These are phyloP conservation scores for Balansia obtecta DNA, from an alignment of 2,329 filamentous ascomycete species.

Conservation along the genomic window DNA sequence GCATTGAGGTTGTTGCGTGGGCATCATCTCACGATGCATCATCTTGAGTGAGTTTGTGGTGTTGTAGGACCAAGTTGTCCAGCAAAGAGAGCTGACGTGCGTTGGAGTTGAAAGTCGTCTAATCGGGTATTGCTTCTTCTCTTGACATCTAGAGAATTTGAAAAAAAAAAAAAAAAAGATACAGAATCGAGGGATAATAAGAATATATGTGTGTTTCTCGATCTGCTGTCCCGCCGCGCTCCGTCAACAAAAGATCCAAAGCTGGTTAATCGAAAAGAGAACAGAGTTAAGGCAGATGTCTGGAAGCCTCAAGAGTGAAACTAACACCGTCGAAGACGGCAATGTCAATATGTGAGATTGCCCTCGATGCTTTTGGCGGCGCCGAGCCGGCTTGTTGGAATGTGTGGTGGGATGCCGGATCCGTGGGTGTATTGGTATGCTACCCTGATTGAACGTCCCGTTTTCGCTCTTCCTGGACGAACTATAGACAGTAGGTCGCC, in stretches of 20 bases:
- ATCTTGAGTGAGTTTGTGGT: constrained; percentile 12
- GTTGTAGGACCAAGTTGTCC: not conserved
- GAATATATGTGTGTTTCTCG: constrained; percentile 4
- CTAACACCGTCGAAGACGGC: constrained; percentile 2
- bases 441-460: constrained; percentile 3
- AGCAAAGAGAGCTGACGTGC: not conserved
- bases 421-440: constrained; percentile 6
- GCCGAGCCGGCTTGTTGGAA: constrained; percentile 1
- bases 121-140: not conserved
- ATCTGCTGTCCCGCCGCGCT: not conserved
- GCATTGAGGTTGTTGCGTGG: constrained; percentile 17
- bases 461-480: constrained; percentile 3
- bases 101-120: not conserved
- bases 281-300: not conserved
- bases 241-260: not conserved
- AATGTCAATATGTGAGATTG: not conserved
- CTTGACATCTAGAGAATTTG: not conserved
- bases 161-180: not conserved
- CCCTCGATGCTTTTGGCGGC: constrained; percentile 3
- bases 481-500: not conserved
- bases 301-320: not conserved
- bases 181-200: not conserved
- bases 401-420: constrained; percentile 6
- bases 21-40: constrained; percentile 20
- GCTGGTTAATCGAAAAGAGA: not conserved